Evolutionary conservation across 2,329 filamentous ascomycete genomes (phyloP), one percentile per base, ranked within the genome.

Genomic region (Fusarium guadeloupense): DNA sequence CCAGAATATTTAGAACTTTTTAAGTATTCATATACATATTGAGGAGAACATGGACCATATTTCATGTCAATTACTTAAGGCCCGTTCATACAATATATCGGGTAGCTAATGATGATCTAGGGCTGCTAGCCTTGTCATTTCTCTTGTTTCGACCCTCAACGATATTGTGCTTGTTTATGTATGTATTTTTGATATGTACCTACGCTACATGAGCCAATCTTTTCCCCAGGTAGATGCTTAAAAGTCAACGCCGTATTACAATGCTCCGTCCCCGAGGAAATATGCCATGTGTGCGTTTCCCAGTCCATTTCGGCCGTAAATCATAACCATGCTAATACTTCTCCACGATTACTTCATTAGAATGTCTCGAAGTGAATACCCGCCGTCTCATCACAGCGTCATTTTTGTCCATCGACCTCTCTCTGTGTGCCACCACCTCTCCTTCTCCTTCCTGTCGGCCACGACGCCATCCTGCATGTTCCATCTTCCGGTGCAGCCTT

Each of bases 391-490:
- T 48, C 44, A 65, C 8, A 75, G 65, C 34, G 66, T 52, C 10
- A 73, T 38, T 37, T 59, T 69, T 25, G 61, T 69, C 79, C 80
- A 83, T 33, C 80, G 73, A 12, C 76, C 79, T 25, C 81, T 73
- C 67, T 83, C 81, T 1, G 78, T 80, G 46, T 83, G 81, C 76
- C 76, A 81, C 81, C 81, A 83, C 16, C 69, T 75, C 62, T 82
- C 81, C 56, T 77, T 79, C 53, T 83, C 80, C 68, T 77, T 80
- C 66, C 76, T 79, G 42, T 82, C 80, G 1, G 75, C 74, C 20
- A 74, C 66, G 31, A 71, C 66, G 14, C 74, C 73, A 16, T 74
- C 72, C 9, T 70, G 67, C 43, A 72, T 67, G 54, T 83, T 83
- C 81, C 81, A 83, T 37, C 76, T 73, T 1, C 81, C 81, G 4